Evolutionary conservation across 2,329 filamentous ascomycete genomes (phyloP).

Genomic region (Fusarium dlaminii): DNA sequence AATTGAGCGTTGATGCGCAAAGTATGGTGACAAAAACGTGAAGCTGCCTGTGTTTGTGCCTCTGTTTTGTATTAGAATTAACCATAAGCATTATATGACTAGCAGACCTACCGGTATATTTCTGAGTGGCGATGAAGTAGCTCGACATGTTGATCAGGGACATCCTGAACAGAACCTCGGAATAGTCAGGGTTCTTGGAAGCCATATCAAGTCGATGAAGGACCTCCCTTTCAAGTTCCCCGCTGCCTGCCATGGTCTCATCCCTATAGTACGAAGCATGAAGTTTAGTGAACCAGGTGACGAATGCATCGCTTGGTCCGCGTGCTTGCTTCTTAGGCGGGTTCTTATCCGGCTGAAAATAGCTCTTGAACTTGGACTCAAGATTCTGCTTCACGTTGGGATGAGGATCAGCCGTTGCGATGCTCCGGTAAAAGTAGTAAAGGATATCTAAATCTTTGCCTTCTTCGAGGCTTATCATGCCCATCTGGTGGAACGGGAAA

Average conservation of each 20-base stretch:
- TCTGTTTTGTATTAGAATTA: slow-evolving; percentile 46
- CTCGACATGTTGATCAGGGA: slow-evolving; percentile 87
- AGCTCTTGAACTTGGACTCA: slow-evolving; percentile 75
- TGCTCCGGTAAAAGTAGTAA: slow-evolving; percentile 88
- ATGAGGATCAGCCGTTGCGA: slow-evolving; percentile 78
- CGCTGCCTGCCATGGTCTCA: slow-evolving; percentile 75
- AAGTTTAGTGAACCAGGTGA: slow-evolving; percentile 84
- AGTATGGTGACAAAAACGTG: slow-evolving; percentile 69
- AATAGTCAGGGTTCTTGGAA: slow-evolving; percentile 73
- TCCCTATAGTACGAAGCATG: slow-evolving; percentile 88
- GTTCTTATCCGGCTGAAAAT: slow-evolving; percentile 52
- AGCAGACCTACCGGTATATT: slow-evolving; percentile 47
- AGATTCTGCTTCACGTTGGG: slow-evolving; percentile 80
- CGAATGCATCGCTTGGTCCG: slow-evolving; percentile 68
- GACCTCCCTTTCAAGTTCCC: slow-evolving; percentile 87
- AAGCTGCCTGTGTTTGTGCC: slow-evolving; percentile 56
- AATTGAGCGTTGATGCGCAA: slow-evolving; percentile 82
- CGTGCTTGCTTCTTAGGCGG: slow-evolving; percentile 42
- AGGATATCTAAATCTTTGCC: slow-evolving; percentile 84
- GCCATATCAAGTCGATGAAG: slow-evolving; percentile 79
- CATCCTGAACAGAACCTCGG: slow-evolving; percentile 78
- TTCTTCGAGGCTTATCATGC: slow-evolving; percentile 82
- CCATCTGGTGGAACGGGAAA: slow-evolving; percentile 88
- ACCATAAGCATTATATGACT: background rate
- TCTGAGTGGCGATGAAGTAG: slow-evolving; percentile 70